These are phyloP conservation scores for Euclidium syriacum DNA, from an alignment of 345 rosid species.

Conservation along the genomic window DNA sequence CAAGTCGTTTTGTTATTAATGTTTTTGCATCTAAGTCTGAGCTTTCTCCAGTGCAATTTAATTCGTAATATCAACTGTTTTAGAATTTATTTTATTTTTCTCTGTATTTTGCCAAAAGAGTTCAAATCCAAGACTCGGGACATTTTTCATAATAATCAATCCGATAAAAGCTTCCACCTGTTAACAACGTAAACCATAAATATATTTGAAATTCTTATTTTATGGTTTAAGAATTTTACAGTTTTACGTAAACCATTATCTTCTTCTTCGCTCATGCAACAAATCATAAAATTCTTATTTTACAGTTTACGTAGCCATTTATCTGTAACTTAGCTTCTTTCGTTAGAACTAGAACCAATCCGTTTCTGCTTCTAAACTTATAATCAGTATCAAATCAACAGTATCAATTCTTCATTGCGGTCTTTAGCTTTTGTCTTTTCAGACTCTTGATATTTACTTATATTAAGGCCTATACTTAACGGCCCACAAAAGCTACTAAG, in stretches of 20 bases:
- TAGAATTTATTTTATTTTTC: not conserved
- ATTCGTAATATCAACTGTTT: not conserved
- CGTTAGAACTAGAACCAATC: too few relatives aligned
- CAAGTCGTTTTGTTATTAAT: not conserved
- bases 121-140: not conserved
- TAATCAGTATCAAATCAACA: too few relatives aligned
- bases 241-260: too few relatives aligned
- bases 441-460: too few relatives aligned
- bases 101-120: not conserved
- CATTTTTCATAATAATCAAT: not conserved
- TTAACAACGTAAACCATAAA: not conserved
- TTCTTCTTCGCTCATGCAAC: constrained; percentile 11
- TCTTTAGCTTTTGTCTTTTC: too few relatives aligned
- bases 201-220: not conserved
- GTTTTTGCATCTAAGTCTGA: constrained; percentile 3
- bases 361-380: too few relatives aligned
- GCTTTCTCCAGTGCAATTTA: not conserved
- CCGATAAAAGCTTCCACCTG: not conserved
- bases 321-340: too few relatives aligned
- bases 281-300: not conserved
- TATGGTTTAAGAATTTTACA: not conserved
- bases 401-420: too few relatives aligned
- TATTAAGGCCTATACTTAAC: too few relatives aligned
- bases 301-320: too few relatives aligned
- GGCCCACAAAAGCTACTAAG: too few relatives aligned